Evolutionary conservation across 257 asterid genomes (phyloP).

Genomic region (Marsdenia floribunda): DNA sequence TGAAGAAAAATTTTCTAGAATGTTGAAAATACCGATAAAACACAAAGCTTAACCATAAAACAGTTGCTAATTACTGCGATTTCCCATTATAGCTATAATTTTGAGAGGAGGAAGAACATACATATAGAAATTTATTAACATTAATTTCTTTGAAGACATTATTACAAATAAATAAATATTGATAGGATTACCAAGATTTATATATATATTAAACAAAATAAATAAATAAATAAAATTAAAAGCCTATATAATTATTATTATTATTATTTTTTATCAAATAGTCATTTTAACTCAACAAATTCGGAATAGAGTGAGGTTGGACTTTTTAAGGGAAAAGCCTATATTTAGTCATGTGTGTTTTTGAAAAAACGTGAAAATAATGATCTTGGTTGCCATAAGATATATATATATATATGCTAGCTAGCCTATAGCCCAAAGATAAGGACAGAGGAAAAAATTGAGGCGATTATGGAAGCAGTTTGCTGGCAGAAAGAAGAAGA

Average conservation of each 20-base stretch:
- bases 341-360: conserved; percentile 8
- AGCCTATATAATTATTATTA: no score
- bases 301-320: no score
- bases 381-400: background rate
- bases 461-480: background rate
- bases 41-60: no score
- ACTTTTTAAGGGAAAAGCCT: no score
- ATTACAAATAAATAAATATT: background rate
- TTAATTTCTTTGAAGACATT: background rate
- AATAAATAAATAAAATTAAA: background rate
- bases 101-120: background rate
- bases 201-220: background rate
- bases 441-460: background rate
- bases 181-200: no score
- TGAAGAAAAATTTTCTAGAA: no score
- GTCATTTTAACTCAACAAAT: no score
- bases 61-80: no score
- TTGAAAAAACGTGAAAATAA: background rate
- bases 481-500: background rate
- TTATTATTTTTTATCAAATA: no score
- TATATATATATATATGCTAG: no score
- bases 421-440: background rate
- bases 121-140: background rate
- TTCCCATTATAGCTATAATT: no score
- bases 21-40: no score